phyloP scores from a whole-genome alignment of 441 rosid genomes.

The Kokia cookei region DNA sequence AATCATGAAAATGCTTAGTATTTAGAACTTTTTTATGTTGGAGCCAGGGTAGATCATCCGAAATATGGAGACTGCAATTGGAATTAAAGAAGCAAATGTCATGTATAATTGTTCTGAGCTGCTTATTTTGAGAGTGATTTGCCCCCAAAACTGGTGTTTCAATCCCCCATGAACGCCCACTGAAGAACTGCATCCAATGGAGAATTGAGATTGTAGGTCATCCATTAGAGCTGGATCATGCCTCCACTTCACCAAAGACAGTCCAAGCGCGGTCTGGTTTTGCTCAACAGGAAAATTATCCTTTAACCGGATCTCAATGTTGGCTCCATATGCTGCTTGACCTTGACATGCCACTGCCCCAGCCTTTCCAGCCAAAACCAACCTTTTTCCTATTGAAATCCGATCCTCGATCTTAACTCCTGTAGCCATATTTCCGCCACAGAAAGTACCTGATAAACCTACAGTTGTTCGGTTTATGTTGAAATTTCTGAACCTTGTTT shows the following conservation, averaged over 20 bases:
- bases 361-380: slow-evolving; percentile 37
- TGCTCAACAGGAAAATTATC: slow-evolving; percentile 32
- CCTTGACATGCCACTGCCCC: slow-evolving; percentile 36
- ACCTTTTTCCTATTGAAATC: slow-evolving; percentile 38
- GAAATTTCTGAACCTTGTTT: slow-evolving; percentile 41
- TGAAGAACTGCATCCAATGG: slow-evolving; percentile 32
- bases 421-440: slow-evolving; percentile 43
- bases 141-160: slow-evolving; percentile 45
- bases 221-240: slow-evolving; percentile 35
- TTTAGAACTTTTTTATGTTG: not conserved
- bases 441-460: slow-evolving; percentile 37
- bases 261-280: slow-evolving; percentile 29
- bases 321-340: slow-evolving; percentile 48
- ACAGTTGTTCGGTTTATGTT: slow-evolving; percentile 41
- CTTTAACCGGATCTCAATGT: slow-evolving; percentile 35
- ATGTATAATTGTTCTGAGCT: slow-evolving; percentile 40
- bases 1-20: not conserved
- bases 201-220: slow-evolving; percentile 44
- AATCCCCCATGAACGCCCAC: slow-evolving; percentile 38
- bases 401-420: slow-evolving; percentile 56
- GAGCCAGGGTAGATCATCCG: slow-evolving; percentile 11
- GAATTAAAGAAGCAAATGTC: slow-evolving; percentile 37
- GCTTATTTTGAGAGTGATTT: slow-evolving; percentile 40
- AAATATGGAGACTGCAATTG: slow-evolving; percentile 24
- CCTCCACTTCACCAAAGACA: slow-evolving; percentile 46